Conservation (phyloP, 371 early-diverging fungal species). For the Saksenaea oblongispora region DNA sequence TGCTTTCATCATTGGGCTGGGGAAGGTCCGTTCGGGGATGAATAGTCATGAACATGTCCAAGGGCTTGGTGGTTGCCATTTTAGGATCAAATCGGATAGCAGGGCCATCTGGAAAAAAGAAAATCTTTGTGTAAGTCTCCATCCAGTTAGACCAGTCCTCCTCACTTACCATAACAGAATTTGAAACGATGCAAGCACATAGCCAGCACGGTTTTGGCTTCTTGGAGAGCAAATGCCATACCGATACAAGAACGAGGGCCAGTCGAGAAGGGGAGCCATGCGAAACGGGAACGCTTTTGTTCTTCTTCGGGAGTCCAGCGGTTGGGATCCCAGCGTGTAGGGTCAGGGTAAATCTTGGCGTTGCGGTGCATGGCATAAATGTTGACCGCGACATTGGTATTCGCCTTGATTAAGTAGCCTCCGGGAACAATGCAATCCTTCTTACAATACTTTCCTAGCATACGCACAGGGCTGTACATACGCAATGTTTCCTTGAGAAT, state of each 20-base stretch:
- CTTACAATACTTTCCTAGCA: slow-evolving; percentile 46
- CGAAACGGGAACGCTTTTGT: slow-evolving; percentile 48
- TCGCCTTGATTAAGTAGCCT: slow-evolving; percentile 37
- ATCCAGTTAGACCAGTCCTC: too few relatives aligned
- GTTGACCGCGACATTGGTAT: slow-evolving; percentile 19
- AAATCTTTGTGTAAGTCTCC: not conserved
- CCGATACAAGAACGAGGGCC: slow-evolving; percentile 52
- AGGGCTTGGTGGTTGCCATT: slow-evolving; percentile 42
- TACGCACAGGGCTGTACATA: slow-evolving; percentile 50
- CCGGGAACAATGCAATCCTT: slow-evolving; percentile 55
- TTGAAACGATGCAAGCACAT: slow-evolving; percentile 47
- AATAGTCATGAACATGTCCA: slow-evolving; percentile 35
- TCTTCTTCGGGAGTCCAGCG: slow-evolving; percentile 58
- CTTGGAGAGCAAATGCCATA: slow-evolving; percentile 59
- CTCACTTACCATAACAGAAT: slow-evolving; percentile 35
- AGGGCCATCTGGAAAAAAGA: slow-evolving; percentile 33
- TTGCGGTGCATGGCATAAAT: slow-evolving; percentile 49
- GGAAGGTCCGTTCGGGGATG: slow-evolving; percentile 45
- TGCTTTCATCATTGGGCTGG: slow-evolving; percentile 15
- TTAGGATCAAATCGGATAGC: slow-evolving; percentile 30
- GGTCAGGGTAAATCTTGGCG: slow-evolving; percentile 46
- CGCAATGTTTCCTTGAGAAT: slow-evolving; percentile 60
- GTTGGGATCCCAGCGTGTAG: slow-evolving; percentile 55
- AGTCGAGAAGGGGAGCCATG: slow-evolving; percentile 61
- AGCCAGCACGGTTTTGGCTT: slow-evolving; percentile 58